Percentiles rank a stretch among this genome's conserved stretches.
These are phyloP conservation scores for Penicillium crustosum DNA, from an alignment of 2,329 filamentous ascomycete genomes.

Conservation along the genomic window DNA sequence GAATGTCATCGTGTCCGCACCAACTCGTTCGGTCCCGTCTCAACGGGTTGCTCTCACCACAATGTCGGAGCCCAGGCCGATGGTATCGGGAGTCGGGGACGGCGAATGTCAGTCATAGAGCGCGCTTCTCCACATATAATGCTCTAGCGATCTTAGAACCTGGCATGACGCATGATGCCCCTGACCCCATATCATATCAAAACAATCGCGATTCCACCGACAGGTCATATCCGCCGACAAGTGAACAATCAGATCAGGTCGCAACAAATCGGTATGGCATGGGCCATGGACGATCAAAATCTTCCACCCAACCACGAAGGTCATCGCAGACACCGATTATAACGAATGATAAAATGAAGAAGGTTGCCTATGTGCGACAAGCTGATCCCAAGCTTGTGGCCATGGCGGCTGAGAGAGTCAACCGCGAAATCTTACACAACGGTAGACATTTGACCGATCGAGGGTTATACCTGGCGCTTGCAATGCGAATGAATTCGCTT, in stretches of 20 bases:
- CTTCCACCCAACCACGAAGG: not conserved
- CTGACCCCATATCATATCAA: not conserved
- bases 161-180: not conserved
- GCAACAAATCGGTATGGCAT: not conserved
- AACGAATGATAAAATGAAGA: slow-evolving; percentile 1
- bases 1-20: slow-evolving; percentile 39
- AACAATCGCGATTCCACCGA: not conserved
- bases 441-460: slow-evolving; percentile 22
- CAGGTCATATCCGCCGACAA: not conserved
- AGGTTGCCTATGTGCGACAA: slow-evolving; percentile 6
- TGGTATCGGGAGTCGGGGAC: slow-evolving; percentile 22
- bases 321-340: not conserved
- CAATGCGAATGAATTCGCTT: slow-evolving; percentile 25
- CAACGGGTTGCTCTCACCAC: slow-evolving; percentile 27
- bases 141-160: slow-evolving; percentile 3
- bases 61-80: slow-evolving; percentile 20
- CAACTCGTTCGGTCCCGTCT: slow-evolving; percentile 32
- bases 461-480: slow-evolving; percentile 21
- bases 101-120: slow-evolving; percentile 13
- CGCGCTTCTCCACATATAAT: slow-evolving; percentile 11
- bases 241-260: not conserved
- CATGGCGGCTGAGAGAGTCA: slow-evolving; percentile 17
- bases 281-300: not conserved
- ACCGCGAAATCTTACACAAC: slow-evolving; percentile 18
- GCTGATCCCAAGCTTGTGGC: slow-evolving; percentile 14